phyloP scores from a whole-genome alignment of 2,329 filamentous ascomycete species.

The Talaromyces sp. region DNA sequence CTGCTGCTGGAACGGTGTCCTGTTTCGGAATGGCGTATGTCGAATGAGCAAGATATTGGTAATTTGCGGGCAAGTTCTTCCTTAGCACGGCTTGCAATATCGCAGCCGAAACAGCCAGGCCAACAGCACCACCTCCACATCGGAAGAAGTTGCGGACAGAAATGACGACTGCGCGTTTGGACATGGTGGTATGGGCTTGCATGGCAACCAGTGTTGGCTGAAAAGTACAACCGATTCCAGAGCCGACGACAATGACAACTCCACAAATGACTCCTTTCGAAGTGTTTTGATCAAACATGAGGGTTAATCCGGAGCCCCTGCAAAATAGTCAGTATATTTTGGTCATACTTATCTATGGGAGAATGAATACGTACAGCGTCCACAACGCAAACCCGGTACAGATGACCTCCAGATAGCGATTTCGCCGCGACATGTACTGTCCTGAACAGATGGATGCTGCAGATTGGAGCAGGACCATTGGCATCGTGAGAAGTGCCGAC shows the following conservation, averaged over 20 bases:
- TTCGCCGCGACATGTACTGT: slow-evolving; percentile 52
- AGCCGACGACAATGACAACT: slow-evolving; percentile 47
- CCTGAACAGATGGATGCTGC: slow-evolving; percentile 40
- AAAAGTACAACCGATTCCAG: slow-evolving; percentile 50
- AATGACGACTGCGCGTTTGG: slow-evolving; percentile 57
- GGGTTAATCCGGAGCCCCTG: slow-evolving; percentile 47
- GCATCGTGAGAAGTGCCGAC: slow-evolving; percentile 49
- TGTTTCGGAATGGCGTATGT: slow-evolving; percentile 32
- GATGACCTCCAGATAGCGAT: slow-evolving; percentile 57
- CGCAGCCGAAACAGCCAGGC: slow-evolving; percentile 54
- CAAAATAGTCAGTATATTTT: not conserved
- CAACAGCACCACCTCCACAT: slow-evolving; percentile 53
- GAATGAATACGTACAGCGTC: slow-evolving; percentile 33
- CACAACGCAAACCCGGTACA: slow-evolving; percentile 43
- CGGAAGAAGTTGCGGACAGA: slow-evolving; percentile 60
- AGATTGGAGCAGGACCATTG: slow-evolving; percentile 46
- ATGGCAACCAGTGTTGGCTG: slow-evolving; percentile 53
- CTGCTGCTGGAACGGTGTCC: slow-evolving; percentile 22
- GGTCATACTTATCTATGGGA: not conserved
- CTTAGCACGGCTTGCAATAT: slow-evolving; percentile 38
- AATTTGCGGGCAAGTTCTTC: slow-evolving; percentile 34
- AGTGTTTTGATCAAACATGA: slow-evolving; percentile 45
- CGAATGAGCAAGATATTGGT: slow-evolving; percentile 33
- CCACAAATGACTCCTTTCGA: slow-evolving; percentile 45
- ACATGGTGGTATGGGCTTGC: slow-evolving; percentile 53